Percentiles rank a stretch among this genome's conserved stretches.
Conservation (phyloP, 768 basidiomycete genomes). For the Hypsizygus marmoreus region DNA sequence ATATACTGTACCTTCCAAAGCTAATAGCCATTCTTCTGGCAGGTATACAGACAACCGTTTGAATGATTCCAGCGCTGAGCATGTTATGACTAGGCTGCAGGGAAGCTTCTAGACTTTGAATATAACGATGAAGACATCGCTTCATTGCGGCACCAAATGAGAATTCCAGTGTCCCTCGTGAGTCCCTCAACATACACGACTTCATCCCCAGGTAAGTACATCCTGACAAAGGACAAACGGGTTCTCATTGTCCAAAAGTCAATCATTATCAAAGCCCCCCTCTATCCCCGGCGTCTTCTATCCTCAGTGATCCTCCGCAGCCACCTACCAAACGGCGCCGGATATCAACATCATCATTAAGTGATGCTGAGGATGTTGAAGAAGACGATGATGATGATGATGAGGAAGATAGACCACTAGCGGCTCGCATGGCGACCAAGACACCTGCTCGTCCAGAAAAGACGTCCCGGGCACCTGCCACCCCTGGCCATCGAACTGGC, state of each 20-base stretch:
- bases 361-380: conserved; percentile 49
- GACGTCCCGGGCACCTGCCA: conserved; percentile 27
- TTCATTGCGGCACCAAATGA: conserved; percentile 73
- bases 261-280: conserved; percentile 34
- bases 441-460: conserved; percentile 29
- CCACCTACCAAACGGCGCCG: conserved; percentile 54
- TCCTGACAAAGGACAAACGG: too few relatives aligned
- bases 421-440: conserved; percentile 41
- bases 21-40: conserved; percentile 4
- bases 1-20: conserved; percentile 5
- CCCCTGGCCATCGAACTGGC: conserved; percentile 25
- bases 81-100: conserved; percentile 58
- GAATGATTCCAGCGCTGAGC: neutral
- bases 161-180: conserved; percentile 48
- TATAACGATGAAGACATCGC: conserved; percentile 72
- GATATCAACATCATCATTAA: conserved; percentile 54
- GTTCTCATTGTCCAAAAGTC: conserved; percentile 27
- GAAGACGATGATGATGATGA: conserved; percentile 51
- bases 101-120: conserved; percentile 76
- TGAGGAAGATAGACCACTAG: conserved; percentile 62
- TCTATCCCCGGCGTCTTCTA: conserved; percentile 50
- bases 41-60: conserved; percentile 8
- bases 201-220: conserved; percentile 58
- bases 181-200: conserved; percentile 47
- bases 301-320: conserved; percentile 48